Conservation (phyloP, 768 basidiomycete species). For the Erythrobasidium yunnanense region DNA sequence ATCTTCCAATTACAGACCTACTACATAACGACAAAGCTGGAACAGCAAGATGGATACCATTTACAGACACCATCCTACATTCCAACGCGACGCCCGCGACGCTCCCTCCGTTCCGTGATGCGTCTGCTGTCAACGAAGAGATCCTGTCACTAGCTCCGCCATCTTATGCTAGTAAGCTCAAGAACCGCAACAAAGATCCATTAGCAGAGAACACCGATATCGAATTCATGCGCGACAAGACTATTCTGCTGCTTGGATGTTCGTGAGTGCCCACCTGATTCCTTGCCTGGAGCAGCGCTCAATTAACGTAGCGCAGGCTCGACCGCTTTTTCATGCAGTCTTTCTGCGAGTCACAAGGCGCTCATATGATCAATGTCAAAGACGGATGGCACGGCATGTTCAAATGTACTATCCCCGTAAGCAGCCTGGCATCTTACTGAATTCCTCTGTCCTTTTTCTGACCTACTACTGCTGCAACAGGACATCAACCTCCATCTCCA, state of each 20-base stretch:
- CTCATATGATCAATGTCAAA: background rate
- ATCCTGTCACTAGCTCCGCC: background rate
- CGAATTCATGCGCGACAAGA: conserved; percentile 1
- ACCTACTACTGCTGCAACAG: background rate
- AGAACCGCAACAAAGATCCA: background rate
- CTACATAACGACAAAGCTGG: background rate
- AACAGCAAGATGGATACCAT: background rate
- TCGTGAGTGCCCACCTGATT: no score
- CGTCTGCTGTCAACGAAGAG: background rate
- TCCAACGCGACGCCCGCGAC: background rate
- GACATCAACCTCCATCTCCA: background rate
- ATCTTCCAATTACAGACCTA: background rate
- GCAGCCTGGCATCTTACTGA: background rate
- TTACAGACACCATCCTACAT: background rate
- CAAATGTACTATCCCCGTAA: background rate
- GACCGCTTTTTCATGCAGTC: background rate
- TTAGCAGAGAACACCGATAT: background rate
- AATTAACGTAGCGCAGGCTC: background rate
- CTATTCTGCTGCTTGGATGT: background rate
- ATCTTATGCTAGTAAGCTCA: background rate
- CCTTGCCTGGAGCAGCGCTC: no score
- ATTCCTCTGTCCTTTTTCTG: background rate
- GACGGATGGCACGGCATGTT: conserved; percentile 1
- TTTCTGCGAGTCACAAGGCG: background rate
- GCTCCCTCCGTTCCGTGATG: no score